Conservation (phyloP, 2,329 filamentous ascomycete genomes). For the Fusarium euwallaceae region DNA sequence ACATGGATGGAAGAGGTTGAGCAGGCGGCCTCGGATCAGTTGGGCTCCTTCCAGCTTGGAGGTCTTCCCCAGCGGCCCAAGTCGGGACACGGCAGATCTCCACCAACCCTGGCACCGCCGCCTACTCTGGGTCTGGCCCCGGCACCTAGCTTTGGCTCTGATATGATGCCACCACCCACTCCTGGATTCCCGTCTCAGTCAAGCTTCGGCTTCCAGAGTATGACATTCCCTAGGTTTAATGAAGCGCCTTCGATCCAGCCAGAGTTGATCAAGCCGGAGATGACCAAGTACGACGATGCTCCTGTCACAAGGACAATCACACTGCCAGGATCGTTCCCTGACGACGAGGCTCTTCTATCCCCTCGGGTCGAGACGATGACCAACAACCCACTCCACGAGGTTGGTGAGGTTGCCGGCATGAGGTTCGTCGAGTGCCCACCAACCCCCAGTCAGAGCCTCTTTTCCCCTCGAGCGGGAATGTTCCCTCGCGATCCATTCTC, state of each 20-base stretch:
- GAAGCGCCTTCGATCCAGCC: slow-evolving; percentile 22
- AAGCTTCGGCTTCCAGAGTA: slow-evolving; percentile 59
- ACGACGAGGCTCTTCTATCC: slow-evolving; percentile 74
- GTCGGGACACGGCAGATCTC: slow-evolving; percentile 46
- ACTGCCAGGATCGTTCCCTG: slow-evolving; percentile 52
- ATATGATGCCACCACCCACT: slow-evolving; percentile 57
- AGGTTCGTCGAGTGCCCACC: slow-evolving; percentile 66
- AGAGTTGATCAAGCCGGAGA: background rate
- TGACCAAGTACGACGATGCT: slow-evolving; percentile 29
- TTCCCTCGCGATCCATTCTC: slow-evolving; percentile 68
- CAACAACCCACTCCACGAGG: slow-evolving; percentile 71
- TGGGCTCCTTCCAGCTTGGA: slow-evolving; percentile 36
- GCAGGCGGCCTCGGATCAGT: slow-evolving; percentile 50
- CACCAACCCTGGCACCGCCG: slow-evolving; percentile 22
- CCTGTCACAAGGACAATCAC: slow-evolving; percentile 53
- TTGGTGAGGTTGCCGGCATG: slow-evolving; percentile 60
- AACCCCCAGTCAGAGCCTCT: slow-evolving; percentile 65
- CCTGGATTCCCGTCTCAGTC: slow-evolving; percentile 59
- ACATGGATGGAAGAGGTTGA: slow-evolving; percentile 67
- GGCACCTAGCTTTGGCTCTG: slow-evolving; percentile 38
- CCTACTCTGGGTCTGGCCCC: slow-evolving; percentile 25
- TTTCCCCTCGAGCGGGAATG: slow-evolving; percentile 64
- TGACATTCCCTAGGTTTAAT: slow-evolving; percentile 48
- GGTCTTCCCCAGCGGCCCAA: slow-evolving; percentile 53
- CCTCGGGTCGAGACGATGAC: slow-evolving; percentile 81